Evolutionary conservation across 2,329 filamentous ascomycete species (phyloP).

Genomic region (Blastomyces emzantsi): DNA sequence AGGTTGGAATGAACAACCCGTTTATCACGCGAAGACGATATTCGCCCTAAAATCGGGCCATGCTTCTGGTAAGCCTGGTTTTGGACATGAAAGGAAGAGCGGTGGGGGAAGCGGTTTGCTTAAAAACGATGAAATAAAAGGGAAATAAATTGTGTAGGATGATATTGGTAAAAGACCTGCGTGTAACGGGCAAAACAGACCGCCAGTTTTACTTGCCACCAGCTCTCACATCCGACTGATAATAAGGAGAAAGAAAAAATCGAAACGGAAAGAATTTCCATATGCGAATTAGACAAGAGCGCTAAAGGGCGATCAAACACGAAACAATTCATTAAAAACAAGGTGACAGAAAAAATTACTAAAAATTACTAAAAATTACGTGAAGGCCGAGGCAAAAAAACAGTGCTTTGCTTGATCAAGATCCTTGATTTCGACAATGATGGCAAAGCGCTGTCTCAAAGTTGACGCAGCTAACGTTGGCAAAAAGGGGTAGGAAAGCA

Average conservation of each 20-base stretch:
- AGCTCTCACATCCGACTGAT: background rate
- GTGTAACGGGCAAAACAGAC: too few species aligned
- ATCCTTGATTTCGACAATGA: background rate
- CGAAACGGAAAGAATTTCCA: background rate
- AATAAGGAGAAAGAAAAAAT: background rate
- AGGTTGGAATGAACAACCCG: too few species aligned
- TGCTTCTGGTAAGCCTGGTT: background rate
- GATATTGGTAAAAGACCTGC: too few species aligned
- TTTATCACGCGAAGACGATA: background rate
- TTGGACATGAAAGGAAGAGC: background rate
- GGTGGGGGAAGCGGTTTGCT: background rate
- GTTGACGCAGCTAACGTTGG: too few species aligned
- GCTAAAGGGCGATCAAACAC: constrained; percentile 5
- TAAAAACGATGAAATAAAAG: too few species aligned
- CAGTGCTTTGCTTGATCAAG: background rate
- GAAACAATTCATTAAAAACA: too few species aligned
- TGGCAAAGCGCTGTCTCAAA: too few species aligned
- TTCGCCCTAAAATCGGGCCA: background rate
- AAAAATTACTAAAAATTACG: background rate
- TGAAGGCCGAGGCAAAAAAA: background rate
- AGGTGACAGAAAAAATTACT: background rate
- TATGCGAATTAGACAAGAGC: background rate
- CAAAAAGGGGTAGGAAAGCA: background rate
- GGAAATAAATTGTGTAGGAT: too few species aligned
- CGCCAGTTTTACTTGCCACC: background rate